Base-by-base conservation (phyloP, 2,329 filamentous ascomycete species). In the Penicillium brasilianum region DNA sequence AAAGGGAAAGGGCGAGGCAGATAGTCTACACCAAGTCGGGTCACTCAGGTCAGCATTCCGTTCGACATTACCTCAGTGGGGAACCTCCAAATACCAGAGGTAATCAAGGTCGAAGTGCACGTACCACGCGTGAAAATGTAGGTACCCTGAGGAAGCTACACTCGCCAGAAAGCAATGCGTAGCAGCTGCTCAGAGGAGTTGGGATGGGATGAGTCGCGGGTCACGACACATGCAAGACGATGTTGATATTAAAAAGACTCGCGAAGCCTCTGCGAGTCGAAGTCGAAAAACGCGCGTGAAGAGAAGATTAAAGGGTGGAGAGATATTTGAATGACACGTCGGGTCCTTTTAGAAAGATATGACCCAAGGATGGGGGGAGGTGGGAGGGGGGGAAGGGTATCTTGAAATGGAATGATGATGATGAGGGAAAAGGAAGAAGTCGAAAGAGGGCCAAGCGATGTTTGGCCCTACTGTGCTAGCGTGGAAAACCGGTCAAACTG, bases 381-480 rank as follows among this genome's bases (percentile, higher is more conserved):
- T 62, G 57, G 62, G 53, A 52, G 67, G 57, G 53, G 50, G 58
- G 41, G 54, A 61, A 64, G 64, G 67, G 64, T 62, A 67, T 67
- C 68, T 70, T 62, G 69, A 69, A 68, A 61, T 67, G 66, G 70
- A 72, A 66, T 65, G 67, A 60, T 61, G 67, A 64, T 66, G 67
- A 56, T 56, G 53, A 70, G 70, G 68, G 69, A 71, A 70, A 71
- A 71, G 66, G 70, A 69, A 68, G 66, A 73, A 73, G 63, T 72
- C 70, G 69, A 74, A 69, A 75, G 71, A 74, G 72, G 70, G 74
- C 72, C 74, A 74, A 74, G 70, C 64, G 71, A 75, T 78, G 74
- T 78, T 77, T 78, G 76, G 76, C 74, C 73, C 73, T 76, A 74
- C 61, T 70, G 67, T 71, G 61, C 52, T 78, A 77, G 76, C 76